These are phyloP conservation scores for Sechiopsis laciniata DNA, from an alignment of 306 rosid species.

Conservation along the genomic window DNA sequence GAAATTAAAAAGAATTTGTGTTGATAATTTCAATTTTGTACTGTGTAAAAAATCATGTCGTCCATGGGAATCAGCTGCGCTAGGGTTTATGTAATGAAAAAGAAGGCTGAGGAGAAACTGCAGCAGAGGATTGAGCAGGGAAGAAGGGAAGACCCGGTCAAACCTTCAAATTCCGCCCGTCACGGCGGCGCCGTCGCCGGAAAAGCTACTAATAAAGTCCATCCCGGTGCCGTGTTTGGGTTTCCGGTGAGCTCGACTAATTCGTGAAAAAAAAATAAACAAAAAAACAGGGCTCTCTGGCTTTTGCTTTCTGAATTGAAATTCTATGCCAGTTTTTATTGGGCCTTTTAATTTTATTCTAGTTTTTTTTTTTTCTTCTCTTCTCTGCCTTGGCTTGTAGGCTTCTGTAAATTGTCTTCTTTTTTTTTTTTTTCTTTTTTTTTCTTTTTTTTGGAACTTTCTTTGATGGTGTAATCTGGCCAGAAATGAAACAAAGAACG, in stretches of 20 bases:
- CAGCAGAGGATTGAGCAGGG: constrained; percentile 28
- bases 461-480: constrained; percentile 11
- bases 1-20: neutral
- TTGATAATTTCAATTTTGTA: too few relatives aligned
- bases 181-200: neutral
- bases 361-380: neutral
- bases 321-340: neutral
- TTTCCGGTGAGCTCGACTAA: neutral
- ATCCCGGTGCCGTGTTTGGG: neutral
- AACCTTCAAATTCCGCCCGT: neutral
- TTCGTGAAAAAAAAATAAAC: neutral
- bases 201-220: constrained; percentile 2
- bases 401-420: neutral
- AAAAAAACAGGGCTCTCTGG: constrained; percentile 11
- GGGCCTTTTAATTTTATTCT: neutral
- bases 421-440: neutral
- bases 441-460: neutral
- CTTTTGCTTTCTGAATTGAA: neutral
- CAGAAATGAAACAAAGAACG: neutral
- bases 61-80: constrained; percentile 39
- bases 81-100: constrained; percentile 35
- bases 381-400: neutral
- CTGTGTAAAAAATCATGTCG: constrained; percentile 26
- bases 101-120: constrained; percentile 33
- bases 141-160: constrained; percentile 13